phyloP scores from a whole-genome alignment of 2,329 filamentous ascomycete species.

The Simplicillium sp. region DNA sequence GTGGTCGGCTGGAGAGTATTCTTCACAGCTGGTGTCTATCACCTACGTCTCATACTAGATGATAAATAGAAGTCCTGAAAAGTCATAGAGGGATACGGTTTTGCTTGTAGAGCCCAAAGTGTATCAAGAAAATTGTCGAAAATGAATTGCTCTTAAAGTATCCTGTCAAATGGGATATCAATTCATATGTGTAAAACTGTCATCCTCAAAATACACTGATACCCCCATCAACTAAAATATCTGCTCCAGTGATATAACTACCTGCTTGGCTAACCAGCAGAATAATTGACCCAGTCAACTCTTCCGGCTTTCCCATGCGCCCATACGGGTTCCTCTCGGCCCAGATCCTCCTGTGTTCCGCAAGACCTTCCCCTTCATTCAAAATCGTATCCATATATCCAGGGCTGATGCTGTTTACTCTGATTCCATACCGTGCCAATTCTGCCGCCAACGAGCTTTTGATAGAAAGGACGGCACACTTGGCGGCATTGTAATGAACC shows the following conservation, averaged over 20 bases:
- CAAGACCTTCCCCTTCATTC: conserved; percentile 54
- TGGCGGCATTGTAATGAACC: conserved; percentile 61
- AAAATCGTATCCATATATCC: conserved; percentile 73
- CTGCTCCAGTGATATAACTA: conserved; percentile 59
- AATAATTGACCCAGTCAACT: conserved; percentile 53
- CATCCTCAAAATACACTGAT: conserved; percentile 9
- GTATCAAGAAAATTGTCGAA: too few relatives aligned
- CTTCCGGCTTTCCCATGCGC: conserved; percentile 54
- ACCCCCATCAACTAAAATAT: conserved; percentile 56
- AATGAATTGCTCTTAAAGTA: too few relatives aligned
- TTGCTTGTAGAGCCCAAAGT: too few relatives aligned
- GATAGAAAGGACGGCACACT: conserved; percentile 55
- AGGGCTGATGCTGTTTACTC: conserved; percentile 61
- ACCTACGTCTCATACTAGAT: too few relatives aligned
- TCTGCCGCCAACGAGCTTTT: conserved; percentile 60
- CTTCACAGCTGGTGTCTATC: too few relatives aligned
- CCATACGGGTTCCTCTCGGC: conserved; percentile 50
- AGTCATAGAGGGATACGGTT: too few relatives aligned
- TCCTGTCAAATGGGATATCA: too few relatives aligned
- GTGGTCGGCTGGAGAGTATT: too few relatives aligned
- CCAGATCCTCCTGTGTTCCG: conserved; percentile 45
- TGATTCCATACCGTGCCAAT: conserved; percentile 62
- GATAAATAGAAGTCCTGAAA: too few relatives aligned
- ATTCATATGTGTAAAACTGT: too few relatives aligned
- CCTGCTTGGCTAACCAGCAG: conserved; percentile 51